Evolutionary conservation across 164 flowering plant genomes (phyloP), one percentile per base, ranked within the genome.

Genomic region (Taxillus chinensis): DNA sequence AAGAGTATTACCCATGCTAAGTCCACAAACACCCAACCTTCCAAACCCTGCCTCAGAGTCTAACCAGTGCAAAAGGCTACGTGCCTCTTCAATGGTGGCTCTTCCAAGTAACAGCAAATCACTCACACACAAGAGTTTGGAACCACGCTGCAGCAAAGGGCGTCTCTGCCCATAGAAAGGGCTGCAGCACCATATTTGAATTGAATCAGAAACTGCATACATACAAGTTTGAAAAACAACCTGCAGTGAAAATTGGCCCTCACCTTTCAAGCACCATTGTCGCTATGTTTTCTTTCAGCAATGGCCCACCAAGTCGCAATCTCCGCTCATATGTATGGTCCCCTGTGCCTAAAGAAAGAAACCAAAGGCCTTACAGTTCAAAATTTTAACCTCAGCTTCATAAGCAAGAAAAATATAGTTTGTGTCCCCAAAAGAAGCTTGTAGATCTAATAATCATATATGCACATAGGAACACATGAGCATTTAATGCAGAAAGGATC

Each of bases 211-310:
- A 53, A 39, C n/a, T 13, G 3, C 55, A 13, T 9, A 2, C 11
- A 17, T 57, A 53, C 42, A 27, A 55, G 4, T 12, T 10, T 41
- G 8, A 17, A 40, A 15, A 60, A 4, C 8, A 50, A 50, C 57
- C 45, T 59, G 70, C 42, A 67, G 17, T 10, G 55, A 11, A 60
- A 17, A 14, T 57, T 42, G 37, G 10, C 7, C 56, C 71, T 68
- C 53, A 90, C 99, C 99, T 90, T 79, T 93, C 97, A 60, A 93
- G 97, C 61, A 93, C 97, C 99, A 93, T 90, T 15, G 99, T 93
- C 64, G 97, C 97, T 69, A 93, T 83, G 64, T 90, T 93, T 70
- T 93, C 82, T 76, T 90, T 90, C 77, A 93, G 64, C 60, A 93
- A 69, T 55, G 99, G 98, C 27, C 86, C 90, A 62, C 99, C 99